These are phyloP conservation scores for Penicillium verhagenii DNA, from an alignment of 495 filamentous ascomycete species.

Conservation along the genomic window DNA sequence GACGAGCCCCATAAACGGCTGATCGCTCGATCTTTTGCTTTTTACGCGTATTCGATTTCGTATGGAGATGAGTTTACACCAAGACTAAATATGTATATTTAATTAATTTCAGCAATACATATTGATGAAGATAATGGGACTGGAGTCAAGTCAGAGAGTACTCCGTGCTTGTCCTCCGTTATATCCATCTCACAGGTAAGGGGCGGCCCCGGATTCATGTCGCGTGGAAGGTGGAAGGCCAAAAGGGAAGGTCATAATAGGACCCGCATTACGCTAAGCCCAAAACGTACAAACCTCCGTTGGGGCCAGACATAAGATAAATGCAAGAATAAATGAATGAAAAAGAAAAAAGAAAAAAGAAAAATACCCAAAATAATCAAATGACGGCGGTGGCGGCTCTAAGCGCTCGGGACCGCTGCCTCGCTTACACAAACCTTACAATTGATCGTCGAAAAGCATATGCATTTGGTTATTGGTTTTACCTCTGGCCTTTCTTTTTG, in stretches of 20 bases:
- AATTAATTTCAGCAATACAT: no score
- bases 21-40: slow-evolving; percentile 11
- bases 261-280: slow-evolving; percentile 14
- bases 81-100: no score
- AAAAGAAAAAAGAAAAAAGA: no score
- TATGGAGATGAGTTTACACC: no score
- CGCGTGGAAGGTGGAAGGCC: slow-evolving; percentile 3
- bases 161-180: neutral
- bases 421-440: slow-evolving; percentile 26
- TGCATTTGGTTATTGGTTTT: no score
- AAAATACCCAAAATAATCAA: neutral
- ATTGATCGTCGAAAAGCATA: neutral
- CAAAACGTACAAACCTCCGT: slow-evolving; percentile 14
- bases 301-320: slow-evolving; percentile 7
- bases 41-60: no score
- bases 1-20: slow-evolving; percentile 29
- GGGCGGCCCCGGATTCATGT: slow-evolving; percentile 9
- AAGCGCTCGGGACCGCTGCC: slow-evolving; percentile 19
- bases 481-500: no score
- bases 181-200: neutral
- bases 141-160: neutral
- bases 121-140: neutral
- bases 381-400: slow-evolving; percentile 23
- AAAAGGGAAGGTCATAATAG: slow-evolving; percentile 24
- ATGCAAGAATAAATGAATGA: no score